Evolutionary conservation across 192 early-diverging fungal genomes (phyloP), one percentile per base, ranked within the genome.

Genomic region (Kappamyces sp.): DNA sequence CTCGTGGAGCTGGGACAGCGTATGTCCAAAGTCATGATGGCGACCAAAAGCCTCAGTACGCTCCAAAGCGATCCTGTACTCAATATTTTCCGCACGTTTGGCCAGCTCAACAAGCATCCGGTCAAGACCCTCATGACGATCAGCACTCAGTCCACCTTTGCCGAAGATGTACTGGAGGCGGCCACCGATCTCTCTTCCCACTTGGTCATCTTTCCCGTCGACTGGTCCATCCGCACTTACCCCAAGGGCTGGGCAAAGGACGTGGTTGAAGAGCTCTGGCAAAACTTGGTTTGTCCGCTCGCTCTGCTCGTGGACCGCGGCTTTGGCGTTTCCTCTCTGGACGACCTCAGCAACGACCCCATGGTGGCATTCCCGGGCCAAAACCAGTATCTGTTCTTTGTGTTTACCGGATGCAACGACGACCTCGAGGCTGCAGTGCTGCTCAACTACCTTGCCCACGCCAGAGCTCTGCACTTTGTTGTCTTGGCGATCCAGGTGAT

Each of bases 61-160:
- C 54, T 85, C 5, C 68, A 74, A 2, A 66, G 69, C 5, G 94
- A 94, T 59, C 80, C 90, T 0, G 75, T 91, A 9, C 67, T 96
- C 66, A 87, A 79, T 35, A 85, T 93, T 40, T 86, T 96, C 67
- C 69, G 88, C 1, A 86, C 88, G 0, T 91, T 94, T 71, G 87
- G 85, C 22, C 81, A 76, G 34, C 70, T 94, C 7, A 86, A 83
- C 66, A 73, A 79, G 7, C 76, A 92, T 45, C 64, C 64, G 0
- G 69, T 93, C 35, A 67, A 72, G 4, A 77, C 87, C 2, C 67
- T 76, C 5, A 66, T 96, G 48, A 67, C 68, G 12, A 69, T 92
- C 32, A 66, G 78, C 8, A 63, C 79, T 7, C 68, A 69, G 8
- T 73, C 81, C 39, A 86, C 88, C 39, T 94, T 90, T 73, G 78